Conservation (phyloP, 129 eudicot genomes). For the Deinandra increscens region DNA sequence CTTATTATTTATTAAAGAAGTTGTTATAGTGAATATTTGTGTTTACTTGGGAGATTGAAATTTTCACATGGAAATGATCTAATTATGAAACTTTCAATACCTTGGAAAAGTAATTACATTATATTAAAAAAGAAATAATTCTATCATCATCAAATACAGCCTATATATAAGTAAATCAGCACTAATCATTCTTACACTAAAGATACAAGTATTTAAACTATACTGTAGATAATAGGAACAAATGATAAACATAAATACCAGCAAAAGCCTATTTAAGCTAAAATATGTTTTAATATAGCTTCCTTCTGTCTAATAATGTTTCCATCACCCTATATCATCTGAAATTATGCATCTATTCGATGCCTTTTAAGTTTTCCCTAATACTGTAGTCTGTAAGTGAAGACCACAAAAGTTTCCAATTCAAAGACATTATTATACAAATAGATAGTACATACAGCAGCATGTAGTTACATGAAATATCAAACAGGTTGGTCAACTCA, state of each 20-base stretch:
- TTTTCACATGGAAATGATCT: too few relatives aligned
- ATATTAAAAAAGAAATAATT: neutral
- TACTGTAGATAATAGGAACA: neutral
- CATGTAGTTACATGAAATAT: neutral
- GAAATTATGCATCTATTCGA: constrained; percentile 1
- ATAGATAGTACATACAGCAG: neutral
- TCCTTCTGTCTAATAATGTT: neutral
- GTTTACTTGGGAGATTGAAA: too few relatives aligned
- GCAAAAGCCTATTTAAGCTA: neutral
- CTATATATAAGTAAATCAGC: neutral
- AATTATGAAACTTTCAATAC: too few relatives aligned
- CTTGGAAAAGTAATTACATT: constrained; percentile 2
- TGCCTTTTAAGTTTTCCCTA: neutral
- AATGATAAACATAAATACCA: neutral
- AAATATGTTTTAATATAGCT: neutral
- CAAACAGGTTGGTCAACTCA: constrained; percentile 40
- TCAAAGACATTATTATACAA: neutral
- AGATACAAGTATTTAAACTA: neutral
- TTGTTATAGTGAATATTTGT: too few relatives aligned
- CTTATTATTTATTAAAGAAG: too few relatives aligned
- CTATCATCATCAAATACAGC: neutral
- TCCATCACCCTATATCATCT: neutral
- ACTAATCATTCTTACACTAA: neutral
- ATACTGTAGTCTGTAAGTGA: neutral
- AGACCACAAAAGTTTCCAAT: neutral